Evolutionary conservation across 768 basidiomycete genomes (phyloP).

Genomic region (Sporobolomyces roseus): DNA sequence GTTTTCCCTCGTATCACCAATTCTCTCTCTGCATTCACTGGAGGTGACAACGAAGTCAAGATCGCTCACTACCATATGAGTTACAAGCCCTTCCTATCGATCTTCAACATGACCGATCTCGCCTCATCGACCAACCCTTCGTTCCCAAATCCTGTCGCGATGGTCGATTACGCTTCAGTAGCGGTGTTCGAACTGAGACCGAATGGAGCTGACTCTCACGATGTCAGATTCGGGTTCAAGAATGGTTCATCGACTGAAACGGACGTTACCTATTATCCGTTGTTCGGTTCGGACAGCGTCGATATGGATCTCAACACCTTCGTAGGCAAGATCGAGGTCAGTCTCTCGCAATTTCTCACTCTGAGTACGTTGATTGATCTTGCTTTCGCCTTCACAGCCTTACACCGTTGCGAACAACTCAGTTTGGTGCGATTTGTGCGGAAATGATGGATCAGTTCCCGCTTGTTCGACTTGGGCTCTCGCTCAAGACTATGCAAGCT

Average conservation of each 20-base stretch:
- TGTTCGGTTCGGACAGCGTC: constrained; percentile 36
- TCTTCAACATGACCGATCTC: constrained; percentile 60
- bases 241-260: constrained; percentile 38
- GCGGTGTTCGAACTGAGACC: constrained; percentile 43
- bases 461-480: constrained; percentile 15
- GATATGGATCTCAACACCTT: constrained; percentile 39
- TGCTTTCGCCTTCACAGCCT: constrained; percentile 15
- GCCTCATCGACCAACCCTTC: constrained; percentile 33
- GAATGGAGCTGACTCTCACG: constrained; percentile 19
- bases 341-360: neutral
- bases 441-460: constrained; percentile 8
- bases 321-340: constrained; percentile 32
- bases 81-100: constrained; percentile 12
- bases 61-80: constrained; percentile 67
- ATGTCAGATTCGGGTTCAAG: constrained; percentile 45
- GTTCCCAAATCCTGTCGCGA: constrained; percentile 25
- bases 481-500: constrained; percentile 19
- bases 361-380: neutral
- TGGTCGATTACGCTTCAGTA: constrained; percentile 46
- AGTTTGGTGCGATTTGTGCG: constrained; percentile 36
- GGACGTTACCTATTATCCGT: constrained; percentile 39
- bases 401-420: constrained; percentile 39
- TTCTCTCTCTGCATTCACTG: constrained; percentile 72
- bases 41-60: constrained; percentile 72
- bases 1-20: constrained; percentile 66